Evolutionary conservation across 2,329 filamentous ascomycete genomes (phyloP).

Genomic region (Thielaviopsis musarum): DNA sequence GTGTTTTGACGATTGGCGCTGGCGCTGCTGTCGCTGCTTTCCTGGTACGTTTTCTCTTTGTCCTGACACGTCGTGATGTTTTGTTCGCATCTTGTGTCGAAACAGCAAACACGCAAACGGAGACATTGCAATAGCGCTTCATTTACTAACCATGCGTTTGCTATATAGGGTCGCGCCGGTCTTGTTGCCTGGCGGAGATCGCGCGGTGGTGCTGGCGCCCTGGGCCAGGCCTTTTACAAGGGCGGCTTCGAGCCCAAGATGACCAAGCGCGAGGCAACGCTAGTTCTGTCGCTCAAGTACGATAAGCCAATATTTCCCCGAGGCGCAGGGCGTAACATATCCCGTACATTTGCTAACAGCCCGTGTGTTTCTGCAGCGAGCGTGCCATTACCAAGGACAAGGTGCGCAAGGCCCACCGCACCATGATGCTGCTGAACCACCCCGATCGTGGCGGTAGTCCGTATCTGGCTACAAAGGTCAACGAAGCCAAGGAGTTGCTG

Average conservation of each 20-base stretch:
- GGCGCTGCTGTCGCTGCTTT: conserved; percentile 35
- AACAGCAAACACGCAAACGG: no score
- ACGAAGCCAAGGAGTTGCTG: conserved; percentile 92
- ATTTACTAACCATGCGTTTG: neutral
- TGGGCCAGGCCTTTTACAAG: conserved; percentile 93
- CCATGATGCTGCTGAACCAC: conserved; percentile 93
- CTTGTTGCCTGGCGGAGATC: conserved; percentile 77
- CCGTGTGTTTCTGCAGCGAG: conserved; percentile 40
- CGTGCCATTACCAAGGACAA: conserved; percentile 79
- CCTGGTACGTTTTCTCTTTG: conserved; percentile 23
- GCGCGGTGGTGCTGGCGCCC: conserved; percentile 55
- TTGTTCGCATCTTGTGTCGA: no score
- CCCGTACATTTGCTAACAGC: conserved; percentile 1
- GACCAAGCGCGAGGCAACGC: conserved; percentile 75
- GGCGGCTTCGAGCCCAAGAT: conserved; percentile 95
- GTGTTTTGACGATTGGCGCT: conserved; percentile 28
- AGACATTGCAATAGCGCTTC: no score
- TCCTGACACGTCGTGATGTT: no score
- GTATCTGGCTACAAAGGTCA: conserved; percentile 93
- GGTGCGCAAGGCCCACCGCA: conserved; percentile 85
- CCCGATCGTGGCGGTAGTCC: conserved; percentile 93
- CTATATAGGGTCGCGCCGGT: conserved; percentile 66
- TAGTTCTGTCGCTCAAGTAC: conserved; percentile 84
- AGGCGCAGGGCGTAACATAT: conserved; percentile 6
- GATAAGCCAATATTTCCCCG: conserved; percentile 13